Evolutionary conservation across 2,329 filamentous ascomycete species (phyloP).

Genomic region (Sclerotinia subarctica): DNA sequence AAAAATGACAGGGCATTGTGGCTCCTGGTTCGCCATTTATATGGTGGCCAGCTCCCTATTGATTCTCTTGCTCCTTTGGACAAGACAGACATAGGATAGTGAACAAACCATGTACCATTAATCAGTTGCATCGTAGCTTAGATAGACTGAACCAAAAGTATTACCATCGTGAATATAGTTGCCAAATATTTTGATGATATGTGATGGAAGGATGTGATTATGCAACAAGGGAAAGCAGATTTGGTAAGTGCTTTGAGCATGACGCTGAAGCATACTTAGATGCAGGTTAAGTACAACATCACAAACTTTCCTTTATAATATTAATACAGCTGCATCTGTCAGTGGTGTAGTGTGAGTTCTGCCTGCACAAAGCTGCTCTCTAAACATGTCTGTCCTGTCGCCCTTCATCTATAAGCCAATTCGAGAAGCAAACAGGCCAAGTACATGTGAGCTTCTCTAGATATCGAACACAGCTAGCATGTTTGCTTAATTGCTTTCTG

Average conservation of each 20-base stretch:
- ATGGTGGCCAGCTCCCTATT: constrained; percentile 19
- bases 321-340: background rate
- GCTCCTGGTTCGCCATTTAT: constrained; percentile 10
- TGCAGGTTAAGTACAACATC: background rate
- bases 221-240: background rate
- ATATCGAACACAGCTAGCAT: too few relatives aligned
- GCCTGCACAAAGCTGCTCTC: background rate
- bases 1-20: constrained; percentile 19
- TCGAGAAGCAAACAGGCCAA: background rate
- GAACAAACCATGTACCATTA: constrained; percentile 20
- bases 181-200: background rate
- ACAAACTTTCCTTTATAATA: background rate
- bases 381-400: background rate
- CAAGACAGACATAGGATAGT: constrained; percentile 25
- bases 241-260: background rate
- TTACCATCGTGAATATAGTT: background rate
- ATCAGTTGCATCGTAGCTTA: constrained; percentile 20
- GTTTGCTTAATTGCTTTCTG: too few relatives aligned
- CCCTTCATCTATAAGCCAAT: background rate
- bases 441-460: background rate
- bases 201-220: background rate
- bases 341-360: background rate
- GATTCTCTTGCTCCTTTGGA: constrained; percentile 26
- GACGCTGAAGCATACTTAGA: background rate
- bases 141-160: constrained; percentile 12